phyloP scores from a whole-genome alignment of 2,329 filamentous ascomycete species.

The Clonostachys rhizophaga region DNA sequence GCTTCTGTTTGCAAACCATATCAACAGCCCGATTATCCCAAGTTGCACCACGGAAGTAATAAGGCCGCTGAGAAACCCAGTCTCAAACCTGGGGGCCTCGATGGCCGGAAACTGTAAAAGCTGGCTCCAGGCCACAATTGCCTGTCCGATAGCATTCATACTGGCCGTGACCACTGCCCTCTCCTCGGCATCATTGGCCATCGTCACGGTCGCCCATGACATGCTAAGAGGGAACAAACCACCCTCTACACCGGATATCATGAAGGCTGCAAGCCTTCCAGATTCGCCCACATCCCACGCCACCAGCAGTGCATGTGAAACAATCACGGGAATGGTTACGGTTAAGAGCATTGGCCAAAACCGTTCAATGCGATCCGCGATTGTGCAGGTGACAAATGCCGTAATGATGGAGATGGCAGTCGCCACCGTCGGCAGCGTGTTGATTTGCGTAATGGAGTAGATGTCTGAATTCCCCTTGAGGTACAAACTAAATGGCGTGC shows the following conservation, averaged over 20 bases:
- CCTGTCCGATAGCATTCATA: constrained; percentile 37
- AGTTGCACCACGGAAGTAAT: constrained; percentile 24
- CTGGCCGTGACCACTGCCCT: constrained; percentile 32
- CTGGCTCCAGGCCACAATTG: constrained; percentile 30
- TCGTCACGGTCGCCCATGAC: constrained; percentile 30
- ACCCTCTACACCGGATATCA: constrained; percentile 27
- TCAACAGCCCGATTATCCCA: constrained; percentile 13
- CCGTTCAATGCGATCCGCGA: constrained; percentile 22
- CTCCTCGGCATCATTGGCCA: constrained; percentile 31
- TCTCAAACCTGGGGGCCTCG: constrained; percentile 23
- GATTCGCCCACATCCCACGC: constrained; percentile 28
- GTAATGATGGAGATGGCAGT: constrained; percentile 29
- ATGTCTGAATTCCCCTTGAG: constrained; percentile 27
- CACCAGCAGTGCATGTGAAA: constrained; percentile 23
- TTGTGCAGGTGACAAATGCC: constrained; percentile 21
- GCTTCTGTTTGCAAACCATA: not conserved
- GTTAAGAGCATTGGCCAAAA: constrained; percentile 25
- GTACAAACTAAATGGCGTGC: constrained; percentile 31
- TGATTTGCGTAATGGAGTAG: constrained; percentile 31
- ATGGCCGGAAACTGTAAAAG: constrained; percentile 29
- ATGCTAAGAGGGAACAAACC: constrained; percentile 26
- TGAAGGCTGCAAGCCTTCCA: constrained; percentile 27
- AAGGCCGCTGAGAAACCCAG: constrained; percentile 19
- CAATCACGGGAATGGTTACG: constrained; percentile 23
- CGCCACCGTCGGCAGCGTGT: constrained; percentile 31